Percentiles rank a stretch among this genome's conserved stretches.
Evolutionary conservation across 805 yeast genomes (phyloP).

Genomic region (Wickerhamomyces subpelliculosus): DNA sequence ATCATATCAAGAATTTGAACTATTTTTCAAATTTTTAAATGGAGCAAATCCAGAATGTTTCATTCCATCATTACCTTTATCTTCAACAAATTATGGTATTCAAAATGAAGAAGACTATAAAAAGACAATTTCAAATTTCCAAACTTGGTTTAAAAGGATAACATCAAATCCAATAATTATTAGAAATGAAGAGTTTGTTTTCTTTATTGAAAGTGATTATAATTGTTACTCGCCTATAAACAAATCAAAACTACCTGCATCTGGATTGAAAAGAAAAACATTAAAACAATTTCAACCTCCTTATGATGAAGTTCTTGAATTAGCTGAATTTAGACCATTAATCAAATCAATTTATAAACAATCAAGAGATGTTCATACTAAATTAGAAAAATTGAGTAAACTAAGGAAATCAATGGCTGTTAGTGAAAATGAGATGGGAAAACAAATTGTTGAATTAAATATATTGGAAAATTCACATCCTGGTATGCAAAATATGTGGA

Average conservation of each 20-base stretch:
- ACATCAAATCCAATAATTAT: conserved; percentile 70
- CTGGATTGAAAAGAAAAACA: conserved; percentile 84
- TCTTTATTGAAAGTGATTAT: conserved; percentile 75
- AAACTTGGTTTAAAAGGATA: conserved; percentile 80
- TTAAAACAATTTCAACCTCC: conserved; percentile 90
- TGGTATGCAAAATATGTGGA: conserved; percentile 77
- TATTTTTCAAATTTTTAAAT: conserved; percentile 69
- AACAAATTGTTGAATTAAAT: conserved; percentile 31
- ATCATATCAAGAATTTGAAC: conserved; percentile 69
- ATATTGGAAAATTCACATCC: conserved; percentile 46
- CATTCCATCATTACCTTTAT: conserved; percentile 79
- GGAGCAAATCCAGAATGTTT: conserved; percentile 87
- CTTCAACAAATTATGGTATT: conserved; percentile 73
- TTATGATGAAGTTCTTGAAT: conserved; percentile 73
- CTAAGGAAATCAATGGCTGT: conserved; percentile 40
- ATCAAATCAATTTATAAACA: conserved; percentile 67
- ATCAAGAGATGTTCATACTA: conserved; percentile 43
- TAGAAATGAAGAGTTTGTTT: conserved; percentile 81
- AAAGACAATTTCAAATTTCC: conserved; percentile 53
- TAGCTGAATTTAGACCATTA: conserved; percentile 82
- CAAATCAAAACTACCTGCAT: conserved; percentile 58
- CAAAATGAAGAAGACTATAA: conserved; percentile 75
- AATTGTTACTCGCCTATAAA: conserved; percentile 43
- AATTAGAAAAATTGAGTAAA: conserved; percentile 49
- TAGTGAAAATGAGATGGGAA: conserved; percentile 50